Evolutionary conservation across 495 filamentous ascomycete genomes (phyloP).

Genomic region (Talaromyces stipitatus): DNA sequence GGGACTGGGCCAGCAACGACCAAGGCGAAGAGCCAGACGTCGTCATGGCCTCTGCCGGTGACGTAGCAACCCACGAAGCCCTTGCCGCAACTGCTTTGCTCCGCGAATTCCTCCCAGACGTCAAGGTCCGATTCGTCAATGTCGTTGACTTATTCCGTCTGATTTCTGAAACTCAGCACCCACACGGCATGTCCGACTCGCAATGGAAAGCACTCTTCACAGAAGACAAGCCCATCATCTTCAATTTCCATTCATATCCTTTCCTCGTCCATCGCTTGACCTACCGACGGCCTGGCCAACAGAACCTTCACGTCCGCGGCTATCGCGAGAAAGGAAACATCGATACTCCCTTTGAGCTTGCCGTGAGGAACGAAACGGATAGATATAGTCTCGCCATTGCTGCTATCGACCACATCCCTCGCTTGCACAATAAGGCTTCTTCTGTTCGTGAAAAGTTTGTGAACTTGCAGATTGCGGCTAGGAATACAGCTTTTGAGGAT

Average conservation of each 20-base stretch:
- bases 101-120: slow-evolving; percentile 51
- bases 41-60: slow-evolving; percentile 64
- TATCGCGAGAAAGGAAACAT: slow-evolving; percentile 76
- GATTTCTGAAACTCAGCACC: slow-evolving; percentile 54
- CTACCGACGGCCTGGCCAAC: slow-evolving; percentile 56
- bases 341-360: slow-evolving; percentile 65
- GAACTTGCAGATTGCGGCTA: slow-evolving; percentile 49
- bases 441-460: slow-evolving; percentile 51
- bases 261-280: slow-evolving; percentile 67
- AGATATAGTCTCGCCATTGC: slow-evolving; percentile 64
- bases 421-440: slow-evolving; percentile 48
- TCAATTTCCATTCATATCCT: slow-evolving; percentile 75
- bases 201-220: slow-evolving; percentile 64
- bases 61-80: slow-evolving; percentile 62
- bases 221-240: slow-evolving; percentile 57
- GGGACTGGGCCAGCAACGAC: slow-evolving; percentile 53
- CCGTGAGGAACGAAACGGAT: slow-evolving; percentile 64
- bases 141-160: slow-evolving; percentile 70
- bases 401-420: slow-evolving; percentile 57
- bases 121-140: slow-evolving; percentile 70
- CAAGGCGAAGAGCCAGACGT: slow-evolving; percentile 55
- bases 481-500: slow-evolving; percentile 52
- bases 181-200: slow-evolving; percentile 55
- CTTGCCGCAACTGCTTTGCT: slow-evolving; percentile 61
- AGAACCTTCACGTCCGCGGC: slow-evolving; percentile 60